phyloP scores from a whole-genome alignment of 164 flowering plant species.

The Stephania japonica region DNA sequence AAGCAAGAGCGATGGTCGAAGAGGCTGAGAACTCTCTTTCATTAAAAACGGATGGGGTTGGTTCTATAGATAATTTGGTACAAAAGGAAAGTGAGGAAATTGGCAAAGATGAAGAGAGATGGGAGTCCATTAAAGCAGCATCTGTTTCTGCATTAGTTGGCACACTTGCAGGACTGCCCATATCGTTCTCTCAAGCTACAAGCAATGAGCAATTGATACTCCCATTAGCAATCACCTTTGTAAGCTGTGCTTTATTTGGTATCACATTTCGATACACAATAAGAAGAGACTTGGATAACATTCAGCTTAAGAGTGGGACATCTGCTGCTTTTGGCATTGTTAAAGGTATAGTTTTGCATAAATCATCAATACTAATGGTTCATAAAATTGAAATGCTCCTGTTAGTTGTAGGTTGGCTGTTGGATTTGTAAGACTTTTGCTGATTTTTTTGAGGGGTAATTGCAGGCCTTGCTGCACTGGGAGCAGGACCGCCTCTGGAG shows the following conservation, averaged over 20 bases:
- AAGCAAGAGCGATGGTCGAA: constrained; percentile 70
- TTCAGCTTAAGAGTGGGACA: constrained; percentile 80
- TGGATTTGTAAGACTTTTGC: neutral
- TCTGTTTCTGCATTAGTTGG: constrained; percentile 65
- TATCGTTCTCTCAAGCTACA: constrained; percentile 46
- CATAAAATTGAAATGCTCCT: neutral
- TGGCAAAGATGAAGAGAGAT: constrained; percentile 53
- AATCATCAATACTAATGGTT: neutral
- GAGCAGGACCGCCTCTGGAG: constrained; percentile 60
- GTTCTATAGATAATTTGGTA: constrained; percentile 13
- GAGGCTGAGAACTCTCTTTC: constrained; percentile 70
- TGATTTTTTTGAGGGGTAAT: constrained; percentile 9
- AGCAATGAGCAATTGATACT: constrained; percentile 47
- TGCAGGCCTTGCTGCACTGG: constrained; percentile 69
- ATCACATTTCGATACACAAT: constrained; percentile 74
- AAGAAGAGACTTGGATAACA: constrained; percentile 77
- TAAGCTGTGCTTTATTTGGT: constrained; percentile 86
- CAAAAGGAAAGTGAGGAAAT: constrained; percentile 20
- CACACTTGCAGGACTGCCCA: constrained; percentile 70
- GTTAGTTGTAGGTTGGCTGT: neutral
- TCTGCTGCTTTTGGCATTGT: constrained; percentile 77
- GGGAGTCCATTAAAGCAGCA: constrained; percentile 82
- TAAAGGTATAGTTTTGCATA: constrained; percentile 47
- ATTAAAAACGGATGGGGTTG: constrained; percentile 12
- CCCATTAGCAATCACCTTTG: constrained; percentile 51